Evolutionary conservation across 1,284 basidiomycete species (phyloP), one percentile per base, ranked within the genome.

Genomic region (Bjerkandera adusta): DNA sequence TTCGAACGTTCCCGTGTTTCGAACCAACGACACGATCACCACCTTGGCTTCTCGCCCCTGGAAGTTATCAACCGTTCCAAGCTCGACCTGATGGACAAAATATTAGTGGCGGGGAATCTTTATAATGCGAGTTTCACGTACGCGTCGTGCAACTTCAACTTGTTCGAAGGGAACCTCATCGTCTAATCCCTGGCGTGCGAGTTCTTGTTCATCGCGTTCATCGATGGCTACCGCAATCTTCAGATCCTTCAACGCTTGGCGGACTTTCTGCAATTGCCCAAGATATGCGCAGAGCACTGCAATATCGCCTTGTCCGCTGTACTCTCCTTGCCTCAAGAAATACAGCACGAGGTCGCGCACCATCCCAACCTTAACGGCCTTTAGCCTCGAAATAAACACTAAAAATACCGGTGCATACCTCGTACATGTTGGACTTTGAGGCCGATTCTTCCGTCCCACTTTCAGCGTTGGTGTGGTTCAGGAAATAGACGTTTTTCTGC

Each of bases 271-370:
- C 3, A 89, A 69, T 55, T 89, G 85, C 0, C 86, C 84, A 6
- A 87, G 73, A 58, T 89, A 89, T 0, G 84, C 83, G 54, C 83
- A 85, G 15, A 89, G 63, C 8, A 89, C 79, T 7, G 83, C 84
- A 33, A 89, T 85, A 51, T 85, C 81, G 1, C 83, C 83, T 6
- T 40, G 48, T 35, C 36, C 46, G 15, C 49, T 52, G 42, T 58
- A 59, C 16, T 29, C 41, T 12, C 48, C 71, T 34, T 57, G 80
- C 67, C 73, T 69, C 13, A 85, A 59, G n/a, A 89, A 69, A 57
- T 89, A 81, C 1, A 83, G 57, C 1, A 86, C 83, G 2, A 89
- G 68, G 51, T 86, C 85, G 36, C 71, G 70, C 37, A 85, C 80
- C 81, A 88, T 85, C 4, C 66, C 55, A 3, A 83, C 83, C 84